These are phyloP conservation scores for Populus ilicifolia DNA, from an alignment of 345 rosid genomes.

Conservation along the genomic window DNA sequence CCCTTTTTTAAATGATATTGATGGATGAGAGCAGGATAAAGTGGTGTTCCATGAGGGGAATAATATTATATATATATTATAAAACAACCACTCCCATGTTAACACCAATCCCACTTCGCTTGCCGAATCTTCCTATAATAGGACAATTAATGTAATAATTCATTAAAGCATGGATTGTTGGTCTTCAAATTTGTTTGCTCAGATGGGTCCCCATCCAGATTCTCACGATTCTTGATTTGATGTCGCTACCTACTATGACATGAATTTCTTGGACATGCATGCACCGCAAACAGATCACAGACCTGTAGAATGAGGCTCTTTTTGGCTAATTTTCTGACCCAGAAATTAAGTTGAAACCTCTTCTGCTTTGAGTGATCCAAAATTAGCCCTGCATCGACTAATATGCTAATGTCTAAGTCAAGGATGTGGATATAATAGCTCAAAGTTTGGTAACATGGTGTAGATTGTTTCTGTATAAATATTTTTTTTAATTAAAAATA, in stretches of 20 bases:
- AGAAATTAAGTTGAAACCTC: background rate
- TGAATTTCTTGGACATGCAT: background rate
- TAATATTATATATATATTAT: too few species aligned
- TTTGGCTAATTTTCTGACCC: background rate
- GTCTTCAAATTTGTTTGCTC: background rate
- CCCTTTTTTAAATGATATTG: too few species aligned
- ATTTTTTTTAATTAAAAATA: too few species aligned
- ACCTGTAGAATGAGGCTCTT: background rate
- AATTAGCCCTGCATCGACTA: background rate
- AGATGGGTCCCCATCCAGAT: conserved; percentile 1
- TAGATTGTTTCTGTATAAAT: too few species aligned
- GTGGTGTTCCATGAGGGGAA: too few species aligned
- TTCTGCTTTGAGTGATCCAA: too few species aligned
- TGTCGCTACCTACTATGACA: background rate
- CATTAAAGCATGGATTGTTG: background rate
- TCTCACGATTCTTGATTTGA: background rate
- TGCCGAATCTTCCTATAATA: background rate
- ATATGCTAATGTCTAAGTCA: background rate
- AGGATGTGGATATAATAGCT: background rate
- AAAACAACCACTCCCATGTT: background rate
- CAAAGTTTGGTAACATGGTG: too few species aligned
- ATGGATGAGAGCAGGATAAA: too few species aligned
- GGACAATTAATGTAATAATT: background rate
- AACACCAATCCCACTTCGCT: background rate
- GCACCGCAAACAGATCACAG: background rate